Conservation (phyloP, 768 basidiomycete genomes). For the Saitozyma sp. region DNA sequence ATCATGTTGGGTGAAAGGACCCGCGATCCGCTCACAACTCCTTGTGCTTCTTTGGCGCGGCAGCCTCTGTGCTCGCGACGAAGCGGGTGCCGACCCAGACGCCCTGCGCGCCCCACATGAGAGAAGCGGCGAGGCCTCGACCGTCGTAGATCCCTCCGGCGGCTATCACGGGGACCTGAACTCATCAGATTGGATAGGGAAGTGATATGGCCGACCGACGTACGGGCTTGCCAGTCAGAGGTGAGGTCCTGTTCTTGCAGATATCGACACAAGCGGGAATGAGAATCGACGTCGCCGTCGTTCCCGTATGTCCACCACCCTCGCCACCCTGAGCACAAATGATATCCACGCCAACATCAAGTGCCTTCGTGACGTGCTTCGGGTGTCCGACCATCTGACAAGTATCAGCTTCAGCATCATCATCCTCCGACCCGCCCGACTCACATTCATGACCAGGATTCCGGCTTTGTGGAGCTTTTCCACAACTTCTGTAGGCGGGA, state of each 20-base stretch:
- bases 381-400: constrained; percentile 72
- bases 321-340: constrained; percentile 91
- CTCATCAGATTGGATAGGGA: neutral
- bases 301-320: constrained; percentile 88
- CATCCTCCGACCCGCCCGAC: constrained; percentile 37
- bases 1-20: neutral
- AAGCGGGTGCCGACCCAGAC: constrained; percentile 86
- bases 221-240: constrained; percentile 73
- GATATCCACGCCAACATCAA: constrained; percentile 81
- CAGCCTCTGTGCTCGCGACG: constrained; percentile 76
- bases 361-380: constrained; percentile 58
- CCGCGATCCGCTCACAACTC: constrained; percentile 56
- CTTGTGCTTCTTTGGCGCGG: constrained; percentile 81
- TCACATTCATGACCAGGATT: constrained; percentile 84
- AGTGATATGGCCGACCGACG: constrained; percentile 3
- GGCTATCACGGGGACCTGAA: constrained; percentile 72
- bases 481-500: constrained; percentile 77
- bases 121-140: constrained; percentile 78
- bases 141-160: constrained; percentile 92
- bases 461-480: constrained; percentile 79
- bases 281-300: constrained; percentile 76
- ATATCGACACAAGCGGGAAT: constrained; percentile 88
- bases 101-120: constrained; percentile 84
- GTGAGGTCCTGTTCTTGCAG: constrained; percentile 71
- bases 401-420: constrained; percentile 7